Percentiles rank a stretch among this genome's conserved stretches.
Conservation (phyloP, 768 basidiomycete genomes). For the Leccinum incarnatum region DNA sequence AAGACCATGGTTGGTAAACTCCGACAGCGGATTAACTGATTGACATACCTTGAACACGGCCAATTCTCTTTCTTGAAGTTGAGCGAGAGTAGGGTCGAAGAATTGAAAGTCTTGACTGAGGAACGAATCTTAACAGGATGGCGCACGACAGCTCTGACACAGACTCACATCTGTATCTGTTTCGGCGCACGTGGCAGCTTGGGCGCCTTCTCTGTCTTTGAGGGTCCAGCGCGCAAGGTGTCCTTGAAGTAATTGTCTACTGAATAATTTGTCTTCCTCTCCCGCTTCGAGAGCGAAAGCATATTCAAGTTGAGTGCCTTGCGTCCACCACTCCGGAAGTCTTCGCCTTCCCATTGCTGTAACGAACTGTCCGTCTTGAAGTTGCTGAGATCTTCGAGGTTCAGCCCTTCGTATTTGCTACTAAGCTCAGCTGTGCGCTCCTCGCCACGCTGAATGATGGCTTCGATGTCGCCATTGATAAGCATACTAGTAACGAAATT, state of each 20-base stretch:
- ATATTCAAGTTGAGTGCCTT: constrained; percentile 74
- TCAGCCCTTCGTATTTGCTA: constrained; percentile 89
- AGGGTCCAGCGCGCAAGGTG: constrained; percentile 74
- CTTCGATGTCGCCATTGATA: constrained; percentile 91
- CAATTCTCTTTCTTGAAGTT: constrained; percentile 84
- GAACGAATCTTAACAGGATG: background rate
- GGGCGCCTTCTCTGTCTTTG: constrained; percentile 77
- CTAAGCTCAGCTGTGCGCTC: constrained; percentile 85
- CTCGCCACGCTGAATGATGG: constrained; percentile 88
- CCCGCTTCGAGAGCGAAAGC: constrained; percentile 87
- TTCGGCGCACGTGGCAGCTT: constrained; percentile 86
- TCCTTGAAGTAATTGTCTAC: constrained; percentile 97
- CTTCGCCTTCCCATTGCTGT: constrained; percentile 95
- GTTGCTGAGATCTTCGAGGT: constrained; percentile 91
- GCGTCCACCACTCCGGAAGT: constrained; percentile 77
- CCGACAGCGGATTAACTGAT: background rate
- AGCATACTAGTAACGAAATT: constrained; percentile 45
- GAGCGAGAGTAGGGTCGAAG: constrained; percentile 77
- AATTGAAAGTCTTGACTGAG: constrained; percentile 94
- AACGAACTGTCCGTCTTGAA: constrained; percentile 93
- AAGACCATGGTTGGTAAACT: background rate
- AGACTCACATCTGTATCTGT: constrained; percentile 73
- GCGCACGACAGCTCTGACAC: background rate
- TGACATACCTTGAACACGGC: constrained; percentile 67
- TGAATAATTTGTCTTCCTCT: constrained; percentile 91